These are phyloP conservation scores for Solanum arcanum DNA, from an alignment of 257 asterid genomes.

Conservation along the genomic window DNA sequence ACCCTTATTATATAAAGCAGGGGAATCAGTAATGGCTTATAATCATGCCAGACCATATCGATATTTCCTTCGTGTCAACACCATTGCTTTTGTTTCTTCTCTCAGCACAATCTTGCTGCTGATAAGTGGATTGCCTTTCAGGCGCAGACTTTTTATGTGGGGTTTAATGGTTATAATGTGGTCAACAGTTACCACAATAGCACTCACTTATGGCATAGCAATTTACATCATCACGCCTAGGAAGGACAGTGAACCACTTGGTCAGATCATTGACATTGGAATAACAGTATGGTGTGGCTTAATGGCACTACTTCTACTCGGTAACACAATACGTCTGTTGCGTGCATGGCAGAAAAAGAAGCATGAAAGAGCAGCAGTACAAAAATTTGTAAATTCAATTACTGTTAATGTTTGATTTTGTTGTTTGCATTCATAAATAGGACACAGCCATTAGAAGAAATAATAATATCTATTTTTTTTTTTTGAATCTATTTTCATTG, in stretches of 20 bases:
- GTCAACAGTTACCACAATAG: conserved; percentile 25
- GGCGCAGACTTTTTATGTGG: conserved; percentile 25
- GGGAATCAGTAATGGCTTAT: conserved; percentile 38
- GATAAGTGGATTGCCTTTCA: conserved; percentile 46
- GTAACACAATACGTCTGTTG: conserved; percentile 24
- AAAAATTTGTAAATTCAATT: background rate
- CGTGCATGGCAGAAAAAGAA: conserved; percentile 17
- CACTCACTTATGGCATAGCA: conserved; percentile 27
- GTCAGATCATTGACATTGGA: conserved; percentile 4
- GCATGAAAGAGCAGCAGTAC: conserved; percentile 5
- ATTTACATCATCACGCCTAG: conserved; percentile 21
- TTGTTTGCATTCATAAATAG: background rate
- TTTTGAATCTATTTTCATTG: background rate
- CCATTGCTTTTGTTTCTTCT: conserved; percentile 37
- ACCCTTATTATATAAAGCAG: conserved; percentile 19
- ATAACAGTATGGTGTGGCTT: conserved; percentile 26
- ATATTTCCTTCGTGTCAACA: conserved; percentile 23
- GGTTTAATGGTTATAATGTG: conserved; percentile 49
- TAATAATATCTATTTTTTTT: background rate
- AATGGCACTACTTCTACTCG: conserved; percentile 28
- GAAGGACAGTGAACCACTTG: conserved; percentile 4
- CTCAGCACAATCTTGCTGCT: conserved; percentile 44
- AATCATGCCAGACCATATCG: conserved; percentile 5
- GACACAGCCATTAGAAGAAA: background rate
- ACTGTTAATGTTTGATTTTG: background rate